Percentiles rank a stretch among this genome's conserved stretches.
phyloP scores from a whole-genome alignment of 768 basidiomycete genomes.

The Gyrodon lividus region DNA sequence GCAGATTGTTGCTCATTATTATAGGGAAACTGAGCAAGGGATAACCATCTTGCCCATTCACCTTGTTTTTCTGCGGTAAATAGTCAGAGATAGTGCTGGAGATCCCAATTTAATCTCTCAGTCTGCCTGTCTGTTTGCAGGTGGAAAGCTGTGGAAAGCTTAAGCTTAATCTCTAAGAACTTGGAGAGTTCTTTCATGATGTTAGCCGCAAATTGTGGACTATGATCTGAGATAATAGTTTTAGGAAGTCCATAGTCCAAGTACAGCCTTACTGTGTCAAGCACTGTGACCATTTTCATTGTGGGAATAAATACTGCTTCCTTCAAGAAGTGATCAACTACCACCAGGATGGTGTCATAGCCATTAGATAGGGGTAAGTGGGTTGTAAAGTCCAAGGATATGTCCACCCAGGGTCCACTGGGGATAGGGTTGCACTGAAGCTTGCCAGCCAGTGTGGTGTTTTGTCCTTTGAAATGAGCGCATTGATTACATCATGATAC shows the following conservation, averaged over 20 bases:
- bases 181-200: too few species aligned
- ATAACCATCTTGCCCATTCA: conserved; percentile 27
- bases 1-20: conserved; percentile 26
- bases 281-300: not conserved
- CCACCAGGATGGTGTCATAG: too few species aligned
- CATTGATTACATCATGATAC: conserved; percentile 1
- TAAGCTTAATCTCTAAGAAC: too few species aligned
- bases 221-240: too few species aligned
- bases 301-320: too few species aligned
- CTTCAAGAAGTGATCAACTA: too few species aligned
- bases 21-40: conserved; percentile 30
- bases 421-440: not conserved
- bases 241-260: too few species aligned
- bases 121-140: conserved; percentile 40
- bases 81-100: conserved; percentile 30
- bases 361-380: not conserved
- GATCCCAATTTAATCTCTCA: conserved; percentile 32
- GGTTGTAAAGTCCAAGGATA: not conserved
- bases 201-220: too few species aligned
- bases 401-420: not conserved
- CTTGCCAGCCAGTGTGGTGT: not conserved
- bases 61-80: conserved; percentile 24
- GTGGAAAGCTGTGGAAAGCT: conserved; percentile 35
- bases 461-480: not conserved
- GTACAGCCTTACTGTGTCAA: too few species aligned